Evolutionary conservation across 2,329 filamentous ascomycete species (phyloP), one percentile per base, ranked within the genome.

Genomic region (Coniochaeta sp.): DNA sequence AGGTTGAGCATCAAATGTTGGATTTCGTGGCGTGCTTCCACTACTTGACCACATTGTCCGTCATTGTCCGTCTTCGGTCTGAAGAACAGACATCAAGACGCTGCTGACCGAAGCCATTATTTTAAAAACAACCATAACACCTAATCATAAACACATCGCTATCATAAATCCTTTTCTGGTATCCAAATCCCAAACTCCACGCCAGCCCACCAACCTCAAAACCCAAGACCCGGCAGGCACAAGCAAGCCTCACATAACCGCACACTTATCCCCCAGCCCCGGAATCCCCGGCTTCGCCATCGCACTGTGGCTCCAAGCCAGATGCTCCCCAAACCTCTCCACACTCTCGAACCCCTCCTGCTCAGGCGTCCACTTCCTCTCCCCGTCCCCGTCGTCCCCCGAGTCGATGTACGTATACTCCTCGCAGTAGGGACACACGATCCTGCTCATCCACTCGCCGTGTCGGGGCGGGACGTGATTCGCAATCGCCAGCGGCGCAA

Each of bases 351-450:
- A 79, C 4, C 72, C 73, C 30, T 58, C 58, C 51, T 77, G 76
- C 51, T 78, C 71, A 56, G 71, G 69, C 13, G 72, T 71, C 14
- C 75, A 76, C 26, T 67, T 69, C 49, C 75, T 67, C 31, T 71
- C 60, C 45, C 78, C 77, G 55, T 77, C 77, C 38, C 79, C 76
- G 55, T 75, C 76, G 53, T 78, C 75, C 31, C 72, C 70, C 26
- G 72, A 71, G 57, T 73, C 71, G 42, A 72, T 65, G 60, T 74
- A 73, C 52, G 68, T 70, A 51, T 75, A 76, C 46, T 77, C 73
- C 56, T 83, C 80, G 63, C 80, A 83, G 55, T 75, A 78, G 2
- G 78, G 77, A 53, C 80, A 83, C 28, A 78, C 59, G 13, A 82
- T 61, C 14, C 71, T 66, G 3, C 78, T 73, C 53, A 72, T 69